phyloP scores from a whole-genome alignment of 768 basidiomycete species.

The Leccinum longicurvipes region DNA sequence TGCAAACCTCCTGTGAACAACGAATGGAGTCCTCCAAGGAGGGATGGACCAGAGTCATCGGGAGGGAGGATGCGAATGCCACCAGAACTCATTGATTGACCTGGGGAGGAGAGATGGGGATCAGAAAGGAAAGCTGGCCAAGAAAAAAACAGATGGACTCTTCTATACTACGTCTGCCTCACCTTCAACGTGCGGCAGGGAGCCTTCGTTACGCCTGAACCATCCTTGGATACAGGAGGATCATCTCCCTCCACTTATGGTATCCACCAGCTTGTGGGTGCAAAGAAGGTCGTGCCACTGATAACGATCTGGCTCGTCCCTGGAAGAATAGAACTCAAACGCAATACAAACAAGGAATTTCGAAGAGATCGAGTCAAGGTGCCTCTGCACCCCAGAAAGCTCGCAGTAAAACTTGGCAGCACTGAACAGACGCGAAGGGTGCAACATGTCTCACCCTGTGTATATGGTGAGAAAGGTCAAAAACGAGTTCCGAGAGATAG shows the following conservation, averaged over 20 bases:
- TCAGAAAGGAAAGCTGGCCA: not conserved
- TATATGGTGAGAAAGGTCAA: not conserved
- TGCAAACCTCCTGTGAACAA: conserved; percentile 12
- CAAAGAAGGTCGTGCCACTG: not conserved
- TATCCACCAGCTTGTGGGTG: not conserved
- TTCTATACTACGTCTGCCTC: conserved; percentile 12
- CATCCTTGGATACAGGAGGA: conserved; percentile 8
- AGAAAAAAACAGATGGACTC: not conserved
- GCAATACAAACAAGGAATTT: not conserved
- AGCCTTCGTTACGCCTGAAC: not conserved
- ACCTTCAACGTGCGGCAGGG: conserved; percentile 14
- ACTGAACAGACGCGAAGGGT: not conserved
- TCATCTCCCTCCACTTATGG: conserved; percentile 14
- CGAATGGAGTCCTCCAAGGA: conserved; percentile 8
- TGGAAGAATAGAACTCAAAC: not conserved
- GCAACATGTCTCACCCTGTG: not conserved
- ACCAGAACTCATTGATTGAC: conserved; percentile 11
- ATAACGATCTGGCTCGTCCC: not conserved
- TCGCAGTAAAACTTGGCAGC: not conserved
- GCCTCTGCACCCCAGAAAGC: not conserved
- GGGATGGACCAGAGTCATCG: conserved; percentile 9
- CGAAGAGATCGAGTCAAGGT: not conserved
- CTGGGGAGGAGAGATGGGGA: not conserved
- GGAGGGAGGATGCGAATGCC: conserved; percentile 20
- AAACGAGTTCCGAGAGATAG: not conserved